These are phyloP conservation scores for Pichia sp. DNA, from an alignment of 1,139 yeast species.

Conservation along the genomic window DNA sequence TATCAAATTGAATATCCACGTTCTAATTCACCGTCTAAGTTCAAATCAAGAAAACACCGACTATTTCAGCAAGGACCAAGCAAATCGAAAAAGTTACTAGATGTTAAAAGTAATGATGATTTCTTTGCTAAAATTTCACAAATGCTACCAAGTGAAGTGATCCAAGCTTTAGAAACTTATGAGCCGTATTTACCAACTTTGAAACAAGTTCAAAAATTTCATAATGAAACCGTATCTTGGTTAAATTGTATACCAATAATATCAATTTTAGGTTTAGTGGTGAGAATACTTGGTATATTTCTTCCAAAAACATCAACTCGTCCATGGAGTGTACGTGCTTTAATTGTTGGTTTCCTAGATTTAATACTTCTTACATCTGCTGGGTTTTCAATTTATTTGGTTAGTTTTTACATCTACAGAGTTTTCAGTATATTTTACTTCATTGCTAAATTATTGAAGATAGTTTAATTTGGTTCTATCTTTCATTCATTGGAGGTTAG, in stretches of 20 bases:
- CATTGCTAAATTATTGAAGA: background rate
- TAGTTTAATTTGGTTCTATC: background rate
- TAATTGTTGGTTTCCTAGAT: slow-evolving; percentile 4
- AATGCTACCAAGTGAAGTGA: slow-evolving; percentile 1
- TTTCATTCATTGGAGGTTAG: background rate
- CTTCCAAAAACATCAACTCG: slow-evolving; percentile 5
- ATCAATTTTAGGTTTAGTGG: background rate
- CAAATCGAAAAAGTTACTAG: background rate
- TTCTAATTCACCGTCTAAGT: background rate
- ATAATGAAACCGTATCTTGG: slow-evolving; percentile 2
- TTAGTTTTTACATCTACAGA: background rate
- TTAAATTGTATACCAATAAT: slow-evolving; percentile 7
- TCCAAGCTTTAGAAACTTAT: background rate
- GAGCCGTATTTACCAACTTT: slow-evolving; percentile 4
- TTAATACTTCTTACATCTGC: background rate
- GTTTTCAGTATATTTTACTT: background rate
- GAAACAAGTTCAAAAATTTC: slow-evolving; percentile 8
- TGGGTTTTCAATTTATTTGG: background rate
- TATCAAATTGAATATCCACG: background rate
- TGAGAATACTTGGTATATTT: slow-evolving; percentile 1
- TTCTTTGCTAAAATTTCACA: background rate
- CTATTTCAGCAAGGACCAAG: background rate
- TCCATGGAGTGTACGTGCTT: slow-evolving; percentile 6
- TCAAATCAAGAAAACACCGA: background rate
- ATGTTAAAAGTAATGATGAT: background rate